phyloP scores from a whole-genome alignment of 2,329 filamentous ascomycete genomes.

The Ceratocystis harringtonii region DNA sequence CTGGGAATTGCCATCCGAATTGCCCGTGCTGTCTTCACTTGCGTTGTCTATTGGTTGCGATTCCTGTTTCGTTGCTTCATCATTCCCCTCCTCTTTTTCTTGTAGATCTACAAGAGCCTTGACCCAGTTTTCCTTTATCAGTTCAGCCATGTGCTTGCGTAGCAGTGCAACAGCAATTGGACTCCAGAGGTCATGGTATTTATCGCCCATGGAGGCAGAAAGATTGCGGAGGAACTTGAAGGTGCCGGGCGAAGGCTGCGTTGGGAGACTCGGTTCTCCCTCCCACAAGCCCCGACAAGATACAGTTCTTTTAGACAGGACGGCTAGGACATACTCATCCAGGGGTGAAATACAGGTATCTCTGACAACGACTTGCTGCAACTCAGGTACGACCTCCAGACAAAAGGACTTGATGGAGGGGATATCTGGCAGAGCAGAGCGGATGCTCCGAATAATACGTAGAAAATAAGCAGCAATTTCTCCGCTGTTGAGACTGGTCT shows the following conservation, averaged over 20 bases:
- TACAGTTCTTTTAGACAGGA: slow-evolving; percentile 34
- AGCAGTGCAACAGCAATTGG: slow-evolving; percentile 46
- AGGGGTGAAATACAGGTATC: slow-evolving; percentile 37
- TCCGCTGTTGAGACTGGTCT: slow-evolving; percentile 34
- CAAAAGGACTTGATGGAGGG: slow-evolving; percentile 41
- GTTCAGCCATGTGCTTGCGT: slow-evolving; percentile 40
- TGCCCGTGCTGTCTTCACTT: slow-evolving; percentile 4
- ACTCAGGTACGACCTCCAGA: slow-evolving; percentile 41
- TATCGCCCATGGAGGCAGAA: slow-evolving; percentile 49
- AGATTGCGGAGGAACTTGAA: slow-evolving; percentile 59
- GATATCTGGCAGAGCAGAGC: slow-evolving; percentile 45
- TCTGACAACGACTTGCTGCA: slow-evolving; percentile 48
- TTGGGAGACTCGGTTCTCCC: slow-evolving; percentile 56
- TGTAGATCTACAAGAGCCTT: slow-evolving; percentile 26
- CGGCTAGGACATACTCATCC: slow-evolving; percentile 30
- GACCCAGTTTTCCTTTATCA: slow-evolving; percentile 37
- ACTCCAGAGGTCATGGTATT: slow-evolving; percentile 72
- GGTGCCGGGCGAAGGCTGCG: slow-evolving; percentile 58
- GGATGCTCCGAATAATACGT: slow-evolving; percentile 59
- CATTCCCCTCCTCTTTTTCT: slow-evolving; percentile 17
- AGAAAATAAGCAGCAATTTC: slow-evolving; percentile 51
- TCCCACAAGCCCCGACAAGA: slow-evolving; percentile 64
- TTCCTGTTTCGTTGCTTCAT: slow-evolving; percentile 12
- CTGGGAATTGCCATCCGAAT: not conserved
- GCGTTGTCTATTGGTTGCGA: not conserved